Percentiles rank a stretch among this genome's conserved stretches.
Evolutionary conservation across 2,329 filamentous ascomycete species (phyloP).

Genomic region (Metarhizium humberi): DNA sequence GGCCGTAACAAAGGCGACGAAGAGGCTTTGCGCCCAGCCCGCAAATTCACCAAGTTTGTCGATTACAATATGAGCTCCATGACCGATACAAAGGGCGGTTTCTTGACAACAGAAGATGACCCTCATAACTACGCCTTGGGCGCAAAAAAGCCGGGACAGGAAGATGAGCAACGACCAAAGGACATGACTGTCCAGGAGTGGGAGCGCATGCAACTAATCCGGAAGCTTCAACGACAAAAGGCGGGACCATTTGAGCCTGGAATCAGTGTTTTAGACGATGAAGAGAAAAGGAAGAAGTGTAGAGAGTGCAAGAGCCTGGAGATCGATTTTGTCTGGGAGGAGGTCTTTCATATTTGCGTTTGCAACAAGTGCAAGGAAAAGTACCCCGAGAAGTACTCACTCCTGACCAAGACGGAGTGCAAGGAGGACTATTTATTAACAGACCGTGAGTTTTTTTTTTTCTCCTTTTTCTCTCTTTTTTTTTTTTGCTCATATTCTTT

Average conservation of each 20-base stretch:
- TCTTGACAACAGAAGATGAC: constrained; percentile 84
- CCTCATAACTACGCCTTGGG: constrained; percentile 71
- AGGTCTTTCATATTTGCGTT: constrained; percentile 65
- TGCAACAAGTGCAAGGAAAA: constrained; percentile 85
- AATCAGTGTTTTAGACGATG: constrained; percentile 62
- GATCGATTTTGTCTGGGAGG: constrained; percentile 93
- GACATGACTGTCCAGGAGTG: constrained; percentile 88
- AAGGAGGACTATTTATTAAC: constrained; percentile 92
- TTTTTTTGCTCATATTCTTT: not conserved
- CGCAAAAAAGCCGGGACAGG: constrained; percentile 27
- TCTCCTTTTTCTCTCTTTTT: not conserved
- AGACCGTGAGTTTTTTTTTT: constrained; percentile 52
- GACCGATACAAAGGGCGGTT: constrained; percentile 96
- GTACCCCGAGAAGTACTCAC: constrained; percentile 81
- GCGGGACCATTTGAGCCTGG: constrained; percentile 83
- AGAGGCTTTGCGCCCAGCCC: constrained; percentile 58
- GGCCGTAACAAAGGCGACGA: constrained; percentile 43
- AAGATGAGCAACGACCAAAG: constrained; percentile 57
- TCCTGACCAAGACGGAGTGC: constrained; percentile 94
- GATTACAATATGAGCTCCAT: constrained; percentile 98
- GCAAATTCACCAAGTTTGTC: constrained; percentile 88
- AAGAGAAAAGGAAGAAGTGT: constrained; percentile 62
- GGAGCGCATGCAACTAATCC: constrained; percentile 72
- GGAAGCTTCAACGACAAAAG: constrained; percentile 62
- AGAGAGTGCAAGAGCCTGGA: constrained; percentile 75